Evolutionary conservation across 1,139 yeast species (phyloP).

Genomic region (Saccharomyces hybrid): DNA sequence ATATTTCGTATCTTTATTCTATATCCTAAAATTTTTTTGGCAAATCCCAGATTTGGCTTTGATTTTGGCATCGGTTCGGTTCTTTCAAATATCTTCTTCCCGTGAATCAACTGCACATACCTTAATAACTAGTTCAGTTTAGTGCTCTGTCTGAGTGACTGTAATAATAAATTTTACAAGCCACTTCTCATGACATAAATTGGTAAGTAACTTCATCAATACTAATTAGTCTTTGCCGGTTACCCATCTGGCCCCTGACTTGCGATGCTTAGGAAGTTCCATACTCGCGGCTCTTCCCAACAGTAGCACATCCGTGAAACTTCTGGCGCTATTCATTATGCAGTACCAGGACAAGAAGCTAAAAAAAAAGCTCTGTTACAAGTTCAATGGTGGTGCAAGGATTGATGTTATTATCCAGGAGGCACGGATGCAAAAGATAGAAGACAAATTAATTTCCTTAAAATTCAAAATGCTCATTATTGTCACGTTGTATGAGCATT

Average conservation of each 20-base stretch:
- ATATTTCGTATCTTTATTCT: neutral
- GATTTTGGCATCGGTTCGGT: neutral
- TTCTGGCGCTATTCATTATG: neutral
- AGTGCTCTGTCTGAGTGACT: neutral
- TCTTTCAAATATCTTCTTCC: neutral
- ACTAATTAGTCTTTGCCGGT: neutral
- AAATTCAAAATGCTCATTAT: no score
- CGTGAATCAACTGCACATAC: neutral
- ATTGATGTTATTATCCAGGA: neutral
- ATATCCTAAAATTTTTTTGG: neutral
- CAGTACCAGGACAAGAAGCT: neutral
- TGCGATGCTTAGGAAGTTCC: neutral
- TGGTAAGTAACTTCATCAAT: neutral
- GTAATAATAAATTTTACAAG: neutral
- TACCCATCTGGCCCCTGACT: neutral
- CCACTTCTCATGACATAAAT: no score
- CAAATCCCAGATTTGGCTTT: neutral
- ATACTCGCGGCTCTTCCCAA: neutral
- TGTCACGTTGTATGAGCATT: no score
- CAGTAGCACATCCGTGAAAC: neutral
- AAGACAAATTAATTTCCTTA: neutral
- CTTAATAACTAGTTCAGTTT: neutral
- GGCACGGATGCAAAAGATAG: neutral
- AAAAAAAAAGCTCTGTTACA: no score
- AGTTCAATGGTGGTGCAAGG: neutral